phyloP scores from a whole-genome alignment of 345 rosid species.

The Arabis hirsuta region DNA sequence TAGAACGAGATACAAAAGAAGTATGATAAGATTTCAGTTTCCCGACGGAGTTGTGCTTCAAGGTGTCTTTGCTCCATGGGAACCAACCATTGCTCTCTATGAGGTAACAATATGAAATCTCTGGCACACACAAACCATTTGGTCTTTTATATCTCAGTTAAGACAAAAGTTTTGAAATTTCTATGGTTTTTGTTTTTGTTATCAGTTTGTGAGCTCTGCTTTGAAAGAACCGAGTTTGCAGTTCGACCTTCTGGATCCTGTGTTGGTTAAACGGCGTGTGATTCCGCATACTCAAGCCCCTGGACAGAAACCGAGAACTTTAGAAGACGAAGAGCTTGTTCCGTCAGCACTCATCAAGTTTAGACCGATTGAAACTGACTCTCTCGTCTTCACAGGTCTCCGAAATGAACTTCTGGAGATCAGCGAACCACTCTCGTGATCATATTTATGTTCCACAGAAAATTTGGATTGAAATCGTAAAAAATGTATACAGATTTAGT shows the following conservation, averaged over 20 bases:
- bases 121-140: background rate
- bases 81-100: slow-evolving; percentile 75
- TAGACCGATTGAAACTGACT: slow-evolving; percentile 70
- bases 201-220: slow-evolving; percentile 82
- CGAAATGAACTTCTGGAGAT: slow-evolving; percentile 66
- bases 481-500: background rate
- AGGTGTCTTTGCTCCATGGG: slow-evolving; percentile 91
- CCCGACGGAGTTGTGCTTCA: slow-evolving; percentile 95
- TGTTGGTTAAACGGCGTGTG: slow-evolving; percentile 64
- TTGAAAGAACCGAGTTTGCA: slow-evolving; percentile 84
- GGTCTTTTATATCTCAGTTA: background rate
- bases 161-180: slow-evolving; percentile 2
- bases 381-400: slow-evolving; percentile 73
- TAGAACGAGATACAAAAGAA: slow-evolving; percentile 63
- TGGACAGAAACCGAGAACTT: slow-evolving; percentile 62
- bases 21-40: slow-evolving; percentile 81
- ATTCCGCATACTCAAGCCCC: slow-evolving; percentile 57
- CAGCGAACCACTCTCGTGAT: slow-evolving; percentile 55
- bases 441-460: background rate
- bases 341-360: slow-evolving; percentile 89
- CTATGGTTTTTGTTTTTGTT: background rate
- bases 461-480: background rate
- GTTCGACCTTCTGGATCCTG: slow-evolving; percentile 78
- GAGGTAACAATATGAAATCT: slow-evolving; percentile 52
- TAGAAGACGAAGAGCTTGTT: slow-evolving; percentile 83